Conservation (phyloP, 2,329 filamentous ascomycete species). For the Elsinoe batatas region DNA sequence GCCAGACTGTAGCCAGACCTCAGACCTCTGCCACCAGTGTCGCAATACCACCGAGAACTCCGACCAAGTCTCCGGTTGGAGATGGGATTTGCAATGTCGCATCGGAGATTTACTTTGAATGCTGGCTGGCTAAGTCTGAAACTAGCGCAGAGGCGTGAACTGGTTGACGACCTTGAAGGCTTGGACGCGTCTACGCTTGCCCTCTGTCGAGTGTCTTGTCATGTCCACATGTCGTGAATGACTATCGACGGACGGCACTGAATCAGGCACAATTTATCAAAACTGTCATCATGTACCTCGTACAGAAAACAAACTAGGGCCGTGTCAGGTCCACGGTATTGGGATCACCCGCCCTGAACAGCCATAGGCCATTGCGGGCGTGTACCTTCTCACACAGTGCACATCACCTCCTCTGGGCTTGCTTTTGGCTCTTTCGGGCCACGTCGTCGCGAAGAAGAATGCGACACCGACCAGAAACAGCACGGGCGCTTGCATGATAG, state of each 20-base stretch:
- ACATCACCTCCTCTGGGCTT: slow-evolving; percentile 2
- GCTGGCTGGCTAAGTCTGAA: not conserved
- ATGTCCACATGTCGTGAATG: not conserved
- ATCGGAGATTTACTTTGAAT: slow-evolving; percentile 5
- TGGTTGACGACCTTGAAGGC: slow-evolving; percentile 2
- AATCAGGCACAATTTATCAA: not conserved
- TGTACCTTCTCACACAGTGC: not conserved
- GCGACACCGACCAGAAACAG: not conserved
- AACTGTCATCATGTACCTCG: not conserved
- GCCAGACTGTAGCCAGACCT: not conserved
- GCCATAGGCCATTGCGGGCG: not conserved
- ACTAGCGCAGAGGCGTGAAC: slow-evolving; percentile 6
- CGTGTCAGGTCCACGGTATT: not conserved
- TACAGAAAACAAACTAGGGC: not conserved
- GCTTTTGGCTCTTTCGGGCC: not conserved
- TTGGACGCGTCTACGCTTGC: not conserved
- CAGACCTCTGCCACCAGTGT: not conserved
- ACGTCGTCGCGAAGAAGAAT: not conserved
- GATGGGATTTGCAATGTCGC: not conserved
- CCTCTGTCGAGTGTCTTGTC: not conserved
- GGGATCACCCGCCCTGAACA: not conserved
- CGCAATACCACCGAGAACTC: not conserved
- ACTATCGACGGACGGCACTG: slow-evolving; percentile 9
- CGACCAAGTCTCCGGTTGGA: not conserved
- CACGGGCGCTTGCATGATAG: slow-evolving; percentile 7